Evolutionary conservation across 2,329 filamentous ascomycete genomes (phyloP), one percentile per base, ranked within the genome.

Genomic region (Cladosporium phlei): DNA sequence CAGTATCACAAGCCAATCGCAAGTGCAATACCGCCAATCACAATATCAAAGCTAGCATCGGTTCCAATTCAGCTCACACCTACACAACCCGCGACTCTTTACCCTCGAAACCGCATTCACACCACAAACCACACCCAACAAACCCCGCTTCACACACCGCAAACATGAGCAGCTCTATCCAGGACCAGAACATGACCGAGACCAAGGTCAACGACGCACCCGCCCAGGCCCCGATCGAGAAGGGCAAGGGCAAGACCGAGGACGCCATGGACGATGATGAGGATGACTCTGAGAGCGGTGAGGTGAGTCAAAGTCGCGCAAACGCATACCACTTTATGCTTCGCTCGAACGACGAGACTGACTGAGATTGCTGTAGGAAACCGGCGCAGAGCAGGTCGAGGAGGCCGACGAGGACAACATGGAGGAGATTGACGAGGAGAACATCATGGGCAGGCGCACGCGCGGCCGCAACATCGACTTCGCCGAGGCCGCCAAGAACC

Each of bases 401-500:
- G 86, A 87, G 44, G 85, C 86, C 34, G 88, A 89, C 46, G 84
- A 86, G 50, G 73, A 88, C 62, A 85, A 86, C 68, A 80, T 95
- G 76, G 87, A 94, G 66, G 90, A 91, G 71, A 96, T 98, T 66
- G 88, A 95, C 65, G 74, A 80, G 48, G 79, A 80, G 66, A 97
- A 97, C 78, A 95, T 97, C 67, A 82, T 97, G 64, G 67, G 72
- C 49, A 78, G 76, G 55, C 91, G 93, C 69, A 97, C 91, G 54
- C 91, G 91, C 63, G 90, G 90, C 64, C 87, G 88, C 69, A 78
- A 83, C 63, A 96, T 97, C 66, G 88, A 97, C 76, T 97, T 88
- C 71, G 85, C 86, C 61, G 89, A 95, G 74, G 90, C 90, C 16
- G 88, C 88, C 20, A 77, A 86, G 69, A 82, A 95, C 68, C 79